Evolutionary conservation across 2,329 filamentous ascomycete genomes (phyloP), one percentile per base, ranked within the genome.

Genomic region (Paecilomyces sp.): DNA sequence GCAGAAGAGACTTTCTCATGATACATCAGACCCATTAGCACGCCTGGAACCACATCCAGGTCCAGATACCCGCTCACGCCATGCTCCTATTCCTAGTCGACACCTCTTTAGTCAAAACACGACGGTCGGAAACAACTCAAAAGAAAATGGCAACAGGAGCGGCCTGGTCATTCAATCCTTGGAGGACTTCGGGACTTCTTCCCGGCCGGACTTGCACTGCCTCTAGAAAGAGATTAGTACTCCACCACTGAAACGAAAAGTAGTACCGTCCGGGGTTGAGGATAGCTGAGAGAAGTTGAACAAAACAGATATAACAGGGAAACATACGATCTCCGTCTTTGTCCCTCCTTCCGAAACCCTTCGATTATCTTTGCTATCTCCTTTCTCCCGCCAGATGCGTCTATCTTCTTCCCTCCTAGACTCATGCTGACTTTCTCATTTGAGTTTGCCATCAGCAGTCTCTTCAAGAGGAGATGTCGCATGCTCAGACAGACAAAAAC

Each of bases 401-500:
- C 90, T 56, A 97, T 87, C 69, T 88, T 84, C 72, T 91, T 92
- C 25, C 90, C 90, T 4, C 84, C 86, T 84, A 97, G 89, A 70
- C 90, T 94, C 94, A 99, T 97, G 63, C 87, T 92, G 12, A 97
- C 89, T 77, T 96, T 96, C 73, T 93, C 87, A 63, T 85, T 85
- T 2, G 89, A 87, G 70, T 91, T 89, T 8, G 90, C 91, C 65
- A 83, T 85, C 60, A 99, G 79, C 25, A 99, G 80, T 60, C 90
- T 82, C 75, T 92, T 92, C 56, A 97, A 81, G 18, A 99, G 82
- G n/a, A 99, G 78, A 76, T 97, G 90, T 55, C 92, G 87, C 92
- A 99, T 99, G 63, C 93, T 83, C 65, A 97, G 84, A 74, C 94
- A 97, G 2, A 99, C 94, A 73, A 92, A 97, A 0, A 99, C 91